Evolutionary conservation across 495 filamentous ascomycete genomes (phyloP), one percentile per base, ranked within the genome.

Genomic region (Lophiostoma macrostomum): DNA sequence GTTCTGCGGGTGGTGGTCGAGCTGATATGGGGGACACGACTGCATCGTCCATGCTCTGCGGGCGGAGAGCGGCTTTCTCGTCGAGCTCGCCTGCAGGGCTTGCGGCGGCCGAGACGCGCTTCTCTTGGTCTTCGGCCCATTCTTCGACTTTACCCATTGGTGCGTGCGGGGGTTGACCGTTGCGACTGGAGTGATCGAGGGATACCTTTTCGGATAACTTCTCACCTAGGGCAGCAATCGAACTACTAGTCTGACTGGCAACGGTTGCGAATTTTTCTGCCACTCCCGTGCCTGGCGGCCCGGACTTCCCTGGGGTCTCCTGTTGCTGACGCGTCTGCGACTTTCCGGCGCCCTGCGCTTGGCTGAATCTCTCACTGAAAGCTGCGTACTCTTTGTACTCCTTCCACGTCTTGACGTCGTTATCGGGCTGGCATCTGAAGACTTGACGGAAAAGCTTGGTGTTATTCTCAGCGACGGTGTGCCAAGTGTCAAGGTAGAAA

Each of bases 371-470:
- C 58, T 86, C 83, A 20, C 78, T 79, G 65, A 95, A 97, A 4
- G 84, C 79, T 39, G 80, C 73, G 64, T 85, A 96, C 50, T 95
- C 86, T 63, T 88, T 90, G 73, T 97, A 98, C 57, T 94, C 88
- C 59, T 86, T 85, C 94, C 94, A 98, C 42, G 81, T 88, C 56
- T 84, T 86, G 56, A 94, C 94, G 61, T 96, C 89, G 47, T 80
- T 95, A 64, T 98, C 93, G 1, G 93, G 93, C 87, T 91, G 91
- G 69, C 90, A 95, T 38, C 94, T 83, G 74, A 98, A 98, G 11
- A 98, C 94, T 48, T 85, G 81, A 20, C 94, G 84, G 72, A 84
- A 98, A 27, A 98, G 78, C 53, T 88, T 86, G 4, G 93, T 96
- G 67, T 98, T 98, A 70, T 96, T 96, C 41, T 87, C 84, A 5